Evolutionary conservation across 768 basidiomycete genomes (phyloP).

Genomic region (Amanita jacksonii): DNA sequence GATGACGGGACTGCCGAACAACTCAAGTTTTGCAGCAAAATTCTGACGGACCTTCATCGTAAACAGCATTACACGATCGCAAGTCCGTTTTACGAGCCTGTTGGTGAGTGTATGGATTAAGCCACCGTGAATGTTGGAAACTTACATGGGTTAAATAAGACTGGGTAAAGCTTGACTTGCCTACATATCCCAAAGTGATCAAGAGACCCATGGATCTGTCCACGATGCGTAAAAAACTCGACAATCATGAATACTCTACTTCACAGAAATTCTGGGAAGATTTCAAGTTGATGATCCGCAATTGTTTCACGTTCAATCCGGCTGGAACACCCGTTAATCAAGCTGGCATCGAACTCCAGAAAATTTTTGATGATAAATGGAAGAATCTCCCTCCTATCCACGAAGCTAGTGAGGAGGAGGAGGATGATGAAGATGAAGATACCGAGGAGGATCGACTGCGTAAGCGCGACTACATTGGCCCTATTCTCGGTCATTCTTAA

Average conservation of each 20-base stretch:
- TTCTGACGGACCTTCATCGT: conserved; percentile 66
- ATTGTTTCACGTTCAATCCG: conserved; percentile 91
- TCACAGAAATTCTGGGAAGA: conserved; percentile 81
- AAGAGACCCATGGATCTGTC: conserved; percentile 95
- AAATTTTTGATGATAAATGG: conserved; percentile 92
- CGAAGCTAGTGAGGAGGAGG: conserved; percentile 50
- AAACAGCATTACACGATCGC: conserved; percentile 71
- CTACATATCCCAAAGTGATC: conserved; percentile 77
- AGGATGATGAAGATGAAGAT: conserved; percentile 60
- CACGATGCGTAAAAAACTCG: conserved; percentile 82
- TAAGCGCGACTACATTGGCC: conserved; percentile 27
- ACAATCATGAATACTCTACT: conserved; percentile 64
- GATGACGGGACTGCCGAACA: conserved; percentile 73
- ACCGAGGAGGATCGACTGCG: conserved; percentile 61
- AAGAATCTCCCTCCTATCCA: conserved; percentile 57
- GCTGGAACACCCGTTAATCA: conserved; percentile 78
- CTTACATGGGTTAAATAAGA: conserved; percentile 50
- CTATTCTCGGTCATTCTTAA: conserved; percentile 4
- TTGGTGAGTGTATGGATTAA: conserved; percentile 55
- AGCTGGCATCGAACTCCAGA: conserved; percentile 78
- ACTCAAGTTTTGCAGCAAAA: conserved; percentile 70
- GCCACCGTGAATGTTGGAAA: too few species aligned
- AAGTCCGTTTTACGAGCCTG: conserved; percentile 86
- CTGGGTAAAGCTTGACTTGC: conserved; percentile 68
- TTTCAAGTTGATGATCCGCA: conserved; percentile 90